Evolutionary conservation across 164 flowering plant species (phyloP), one percentile per base, ranked within the genome.

Genomic region (Annona squamosa): DNA sequence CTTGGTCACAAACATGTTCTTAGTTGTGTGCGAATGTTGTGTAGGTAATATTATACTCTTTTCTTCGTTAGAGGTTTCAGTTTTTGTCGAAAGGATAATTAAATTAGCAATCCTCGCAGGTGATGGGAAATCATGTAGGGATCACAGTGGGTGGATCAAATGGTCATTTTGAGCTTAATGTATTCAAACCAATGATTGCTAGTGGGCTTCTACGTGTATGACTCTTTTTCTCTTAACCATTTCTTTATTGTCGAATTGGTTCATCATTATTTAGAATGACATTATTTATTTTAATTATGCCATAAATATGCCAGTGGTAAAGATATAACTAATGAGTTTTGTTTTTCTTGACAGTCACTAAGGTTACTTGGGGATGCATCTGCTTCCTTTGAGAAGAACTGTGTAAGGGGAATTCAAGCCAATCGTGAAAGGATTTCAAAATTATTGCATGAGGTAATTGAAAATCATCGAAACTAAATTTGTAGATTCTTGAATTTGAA

Each of bases 101-200:
- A 52, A 52, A 52, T 52, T 52, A 52, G 9, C 13, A 16, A 52
- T 52, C 9, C 59, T 52, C 75, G 77, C 87, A 96, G 98, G 95
- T 93, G 66, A 90, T 96, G 93, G 99, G 99, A 71, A 95, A 96
- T 80, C 97, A 96, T 84, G 95, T 93, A 48, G 98, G 90, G 5
- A 78, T 91, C 67, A 90, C 99, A 19, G 84, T 96, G 12, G 98
- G 99, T 75, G 98, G 97, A 76, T 85, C 97, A 72, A 93, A 93
- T 85, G 99, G 99, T 72, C 99, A 95, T 82, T 95, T 95, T 83
- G 99, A 95, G 74, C 85, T 95, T 71, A 95, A 95, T 81, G 99
- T 95, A 1, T 95, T 80, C 88, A 93, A 93, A 87, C 99, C 99
- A 56, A 72, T 95, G 88, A 95, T 95, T 82, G 98, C 99, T 44